Base-by-base conservation (phyloP, 2,329 filamentous ascomycete species). In the Westerdykella ornata region DNA sequence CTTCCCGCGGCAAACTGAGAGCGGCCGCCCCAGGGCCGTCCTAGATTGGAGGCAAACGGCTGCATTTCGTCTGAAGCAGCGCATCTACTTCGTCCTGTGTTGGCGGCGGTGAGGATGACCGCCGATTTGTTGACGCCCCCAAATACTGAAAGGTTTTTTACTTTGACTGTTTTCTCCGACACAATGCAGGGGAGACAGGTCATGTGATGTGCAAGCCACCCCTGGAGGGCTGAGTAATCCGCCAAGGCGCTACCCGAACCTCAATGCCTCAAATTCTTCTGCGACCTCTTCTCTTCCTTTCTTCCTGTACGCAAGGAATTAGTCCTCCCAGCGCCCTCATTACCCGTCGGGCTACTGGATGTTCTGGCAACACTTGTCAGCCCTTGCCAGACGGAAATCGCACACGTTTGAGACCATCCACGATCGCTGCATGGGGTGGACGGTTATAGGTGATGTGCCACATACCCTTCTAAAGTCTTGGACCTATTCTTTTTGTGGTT, bases 21-120 rank as follows among this genome's bases (percentile, higher is more conserved):
- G 32, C n/a, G 36, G 26, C 33, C 11, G 7, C 33, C 12, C 28
- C 26, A n/a, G 11, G 22, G 16, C 30, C 19, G 19, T 19, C 37
- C 22, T 14, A 4, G 22, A 9, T 26, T 11, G 22, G 22, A 26
- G 46, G 48, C 52, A 53, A 51, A 44, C 31, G 49, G 16, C 51
- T 43, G 51, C 60, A 59, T 61, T 50, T 35, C 56, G 56, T 45
- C 55, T 62, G 58, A 63, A 55, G 52, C 53, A 57, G 49, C 30
- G n/a, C 30, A 33, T 15, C n/a, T 17, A 33, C n/a, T 33, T 33
- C 9, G 30, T 15, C 8, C 30, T 33, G 4, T 17, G n/a, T 33
- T 33, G 12, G 15, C 30, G 30, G 16, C 30, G 30, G 16, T n/a
- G n/a, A n/a, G 7, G n/a, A 33, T 8, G 30, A 15, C 30, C 16